Evolutionary conservation across 306 rosid species (phyloP).

Genomic region (Pterocarpus macrocarpus): DNA sequence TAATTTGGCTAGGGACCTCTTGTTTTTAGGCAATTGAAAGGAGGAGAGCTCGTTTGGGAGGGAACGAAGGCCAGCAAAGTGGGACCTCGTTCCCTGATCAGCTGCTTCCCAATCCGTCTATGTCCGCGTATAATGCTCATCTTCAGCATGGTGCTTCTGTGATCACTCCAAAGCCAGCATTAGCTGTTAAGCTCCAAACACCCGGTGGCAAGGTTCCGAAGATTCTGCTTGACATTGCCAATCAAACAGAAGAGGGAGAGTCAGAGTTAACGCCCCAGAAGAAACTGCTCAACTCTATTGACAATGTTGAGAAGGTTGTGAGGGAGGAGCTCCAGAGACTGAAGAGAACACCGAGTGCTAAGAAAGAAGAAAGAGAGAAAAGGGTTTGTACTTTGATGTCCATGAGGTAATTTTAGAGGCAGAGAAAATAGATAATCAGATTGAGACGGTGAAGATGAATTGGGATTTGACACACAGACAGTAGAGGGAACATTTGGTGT

Average conservation of each 20-base stretch:
- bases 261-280: too few species aligned
- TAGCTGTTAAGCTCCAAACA: slow-evolving; percentile 35
- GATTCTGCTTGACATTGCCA: too few species aligned
- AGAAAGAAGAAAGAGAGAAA: slow-evolving; percentile 77
- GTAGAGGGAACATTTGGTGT: not conserved
- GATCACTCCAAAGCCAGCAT: slow-evolving; percentile 39
- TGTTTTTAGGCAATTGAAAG: too few species aligned
- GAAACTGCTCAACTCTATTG: too few species aligned
- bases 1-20: too few species aligned
- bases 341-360: slow-evolving; percentile 49
- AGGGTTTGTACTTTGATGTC: slow-evolving; percentile 79
- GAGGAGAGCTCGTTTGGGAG: too few species aligned
- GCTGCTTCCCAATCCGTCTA: slow-evolving; percentile 31
- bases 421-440: not conserved
- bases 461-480: not conserved
- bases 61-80: slow-evolving; percentile 49
- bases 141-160: slow-evolving; percentile 22
- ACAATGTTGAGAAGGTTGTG: too few species aligned
- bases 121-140: slow-evolving; percentile 30
- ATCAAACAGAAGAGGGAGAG: too few species aligned
- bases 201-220: not conserved
- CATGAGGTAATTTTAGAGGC: slow-evolving; percentile 66
- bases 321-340: too few species aligned
- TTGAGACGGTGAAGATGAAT: not conserved
- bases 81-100: slow-evolving; percentile 47